Conservation (phyloP, 306 rosid genomes). For the Heteromeles arbutifolia region DNA sequence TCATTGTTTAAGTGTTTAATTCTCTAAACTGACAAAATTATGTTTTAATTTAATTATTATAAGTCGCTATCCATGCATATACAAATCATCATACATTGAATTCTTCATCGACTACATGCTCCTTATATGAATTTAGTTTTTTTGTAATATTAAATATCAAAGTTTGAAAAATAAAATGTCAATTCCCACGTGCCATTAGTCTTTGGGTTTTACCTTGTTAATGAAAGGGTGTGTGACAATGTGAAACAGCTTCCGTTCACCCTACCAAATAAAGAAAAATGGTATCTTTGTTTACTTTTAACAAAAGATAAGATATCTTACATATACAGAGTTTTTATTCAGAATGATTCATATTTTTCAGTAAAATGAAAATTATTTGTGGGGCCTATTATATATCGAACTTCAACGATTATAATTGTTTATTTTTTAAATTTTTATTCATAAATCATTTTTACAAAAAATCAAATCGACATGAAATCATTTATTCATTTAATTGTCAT, state of each 20-base stretch:
- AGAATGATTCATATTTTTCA: no score
- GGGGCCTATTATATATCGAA: no score
- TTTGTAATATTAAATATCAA: background rate
- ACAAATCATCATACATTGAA: background rate
- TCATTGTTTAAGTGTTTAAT: no score
- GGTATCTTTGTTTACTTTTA: background rate
- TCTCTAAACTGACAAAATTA: background rate
- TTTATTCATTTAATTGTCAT: no score
- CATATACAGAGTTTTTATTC: no score
- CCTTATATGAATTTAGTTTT: background rate
- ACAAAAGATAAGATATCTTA: background rate
- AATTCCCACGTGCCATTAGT: background rate
- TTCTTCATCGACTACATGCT: background rate
- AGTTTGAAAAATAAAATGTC: background rate
- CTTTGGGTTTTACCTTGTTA: background rate
- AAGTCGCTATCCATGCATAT: background rate
- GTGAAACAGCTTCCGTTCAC: no score
- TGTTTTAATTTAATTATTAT: no score
- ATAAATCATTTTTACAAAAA: no score
- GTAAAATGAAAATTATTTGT: no score
- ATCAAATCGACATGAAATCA: no score
- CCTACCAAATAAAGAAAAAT: background rate
- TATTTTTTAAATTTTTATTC: fast-evolving
- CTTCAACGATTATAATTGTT: no score
- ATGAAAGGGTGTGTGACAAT: background rate